Conservation (phyloP, 2,329 filamentous ascomycete species). For the Verticillium isaacii region DNA sequence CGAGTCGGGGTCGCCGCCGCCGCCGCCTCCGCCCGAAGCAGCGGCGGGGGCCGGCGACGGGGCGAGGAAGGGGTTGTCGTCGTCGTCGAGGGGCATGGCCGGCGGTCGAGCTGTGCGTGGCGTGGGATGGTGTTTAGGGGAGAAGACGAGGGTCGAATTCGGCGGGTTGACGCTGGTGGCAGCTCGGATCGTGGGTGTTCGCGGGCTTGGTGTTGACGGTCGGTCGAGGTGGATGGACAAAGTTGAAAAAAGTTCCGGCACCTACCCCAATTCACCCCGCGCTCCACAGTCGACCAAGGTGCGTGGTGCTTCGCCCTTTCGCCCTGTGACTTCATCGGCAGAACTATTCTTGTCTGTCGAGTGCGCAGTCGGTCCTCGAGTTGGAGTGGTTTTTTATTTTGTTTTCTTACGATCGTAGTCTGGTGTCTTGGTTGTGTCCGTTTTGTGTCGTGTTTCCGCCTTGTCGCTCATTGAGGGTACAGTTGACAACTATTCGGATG, state of each 20-base stretch:
- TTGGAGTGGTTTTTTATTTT: too few relatives aligned
- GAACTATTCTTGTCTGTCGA: too few relatives aligned
- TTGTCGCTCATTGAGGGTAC: too few relatives aligned
- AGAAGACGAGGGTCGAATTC: neutral
- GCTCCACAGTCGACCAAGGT: neutral
- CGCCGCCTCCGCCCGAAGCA: neutral
- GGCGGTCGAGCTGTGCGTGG: neutral
- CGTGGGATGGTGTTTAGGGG: neutral
- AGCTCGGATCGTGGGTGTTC: neutral
- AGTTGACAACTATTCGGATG: too few relatives aligned
- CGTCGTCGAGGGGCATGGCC: conserved; percentile 38
- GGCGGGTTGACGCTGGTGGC: neutral
- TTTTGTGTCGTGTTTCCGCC: too few relatives aligned
- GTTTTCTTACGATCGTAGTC: too few relatives aligned
- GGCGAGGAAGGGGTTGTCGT: conserved; percentile 28
- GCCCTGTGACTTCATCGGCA: too few relatives aligned
- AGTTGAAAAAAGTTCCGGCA: neutral
- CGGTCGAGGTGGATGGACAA: neutral
- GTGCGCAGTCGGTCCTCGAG: too few relatives aligned
- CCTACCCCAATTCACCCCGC: neutral
- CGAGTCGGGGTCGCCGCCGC: neutral
- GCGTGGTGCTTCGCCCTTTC: neutral
- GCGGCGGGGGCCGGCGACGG: conserved; percentile 10
- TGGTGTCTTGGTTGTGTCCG: too few relatives aligned
- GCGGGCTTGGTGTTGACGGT: neutral